Base-by-base conservation (phyloP, 208 protist genomes). In the Trypanosoma avium region DNA sequence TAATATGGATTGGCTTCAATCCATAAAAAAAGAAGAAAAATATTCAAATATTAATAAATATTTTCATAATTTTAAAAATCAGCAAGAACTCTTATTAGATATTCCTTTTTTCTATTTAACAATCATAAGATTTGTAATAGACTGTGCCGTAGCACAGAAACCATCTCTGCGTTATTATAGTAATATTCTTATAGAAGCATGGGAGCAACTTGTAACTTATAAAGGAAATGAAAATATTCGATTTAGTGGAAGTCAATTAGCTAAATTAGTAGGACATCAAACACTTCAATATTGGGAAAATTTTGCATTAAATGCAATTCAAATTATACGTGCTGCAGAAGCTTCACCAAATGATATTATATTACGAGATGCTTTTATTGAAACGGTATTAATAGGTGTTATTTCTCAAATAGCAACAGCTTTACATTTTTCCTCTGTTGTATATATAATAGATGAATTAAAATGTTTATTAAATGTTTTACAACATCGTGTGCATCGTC, bases 361-460 rank as follows among this genome's bases (percentile, higher is more conserved):
- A 29, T 60, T 90, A 29, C 80, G 87, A 4, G 79, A 81, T 32
- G 78, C 72, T 15, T 64, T 75, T 40, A 61, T 93, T n/a, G 75
- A 79, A 29, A 57, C 77, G 0, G 66, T 93, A 12, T 79, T 89
- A 45, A 70, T 79, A 40, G 71, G 67, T 12, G 69, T 90, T 43
- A 70, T 84, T 0, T 48, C 67, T 3, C 81, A 86, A 36, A 45
- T 93, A 10, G 79, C 81, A 5, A 46, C 73, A 0, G 81, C 79
- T 38, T 49, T 93, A 35, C 75, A 70, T 22, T 93, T 93, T 43
- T 73, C 77, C 0, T 79, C 81, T 21, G 53, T 91, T 0, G 17
- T 91, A 4, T 84, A 79, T 66, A 62, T 67, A 1, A 19, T 94
- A 19, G 87, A 94, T 54, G 79, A 82, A 6, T 35, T 77, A 27